Evolutionary conservation across 495 filamentous ascomycete genomes (phyloP).

Genomic region (Hypoxylon trugodes): DNA sequence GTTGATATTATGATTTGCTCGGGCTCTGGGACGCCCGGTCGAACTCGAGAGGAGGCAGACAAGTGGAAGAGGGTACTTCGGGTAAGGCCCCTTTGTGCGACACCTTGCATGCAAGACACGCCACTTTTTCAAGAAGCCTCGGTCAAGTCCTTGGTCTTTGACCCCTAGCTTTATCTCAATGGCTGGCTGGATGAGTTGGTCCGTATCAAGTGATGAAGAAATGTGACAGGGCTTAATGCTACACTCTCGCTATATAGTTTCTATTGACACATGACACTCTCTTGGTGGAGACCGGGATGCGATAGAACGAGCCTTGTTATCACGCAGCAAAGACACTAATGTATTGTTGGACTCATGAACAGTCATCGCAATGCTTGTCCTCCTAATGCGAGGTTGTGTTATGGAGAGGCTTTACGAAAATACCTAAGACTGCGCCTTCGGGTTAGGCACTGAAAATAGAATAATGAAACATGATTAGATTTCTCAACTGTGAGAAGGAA

Average conservation of each 20-base stretch:
- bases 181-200: slow-evolving; percentile 24
- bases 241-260: slow-evolving; percentile 18
- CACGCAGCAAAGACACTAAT: slow-evolving; percentile 9
- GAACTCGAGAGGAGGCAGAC: slow-evolving; percentile 24
- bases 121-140: slow-evolving; percentile 36
- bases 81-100: slow-evolving; percentile 39
- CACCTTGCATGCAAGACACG: slow-evolving; percentile 34
- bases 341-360: not conserved
- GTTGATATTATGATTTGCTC: slow-evolving; percentile 18
- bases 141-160: slow-evolving; percentile 31
- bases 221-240: slow-evolving; percentile 36
- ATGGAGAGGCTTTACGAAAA: not conserved
- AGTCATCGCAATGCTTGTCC: not conserved
- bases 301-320: slow-evolving; percentile 26
- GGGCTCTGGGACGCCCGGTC: slow-evolving; percentile 24
- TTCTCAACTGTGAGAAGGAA: slow-evolving; percentile 7
- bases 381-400: not conserved
- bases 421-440: not conserved
- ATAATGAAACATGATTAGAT: slow-evolving; percentile 1
- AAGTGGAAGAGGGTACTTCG: slow-evolving; percentile 35
- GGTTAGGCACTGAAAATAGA: slow-evolving; percentile 3
- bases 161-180: slow-evolving; percentile 16
- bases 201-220: slow-evolving; percentile 29
- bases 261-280: slow-evolving; percentile 12
- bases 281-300: slow-evolving; percentile 13